A percentile compares a stretch with the other conserved stretches of the same genome.
Conservation (phyloP, 805 yeast species). For the Naumovozyma baii region DNA sequence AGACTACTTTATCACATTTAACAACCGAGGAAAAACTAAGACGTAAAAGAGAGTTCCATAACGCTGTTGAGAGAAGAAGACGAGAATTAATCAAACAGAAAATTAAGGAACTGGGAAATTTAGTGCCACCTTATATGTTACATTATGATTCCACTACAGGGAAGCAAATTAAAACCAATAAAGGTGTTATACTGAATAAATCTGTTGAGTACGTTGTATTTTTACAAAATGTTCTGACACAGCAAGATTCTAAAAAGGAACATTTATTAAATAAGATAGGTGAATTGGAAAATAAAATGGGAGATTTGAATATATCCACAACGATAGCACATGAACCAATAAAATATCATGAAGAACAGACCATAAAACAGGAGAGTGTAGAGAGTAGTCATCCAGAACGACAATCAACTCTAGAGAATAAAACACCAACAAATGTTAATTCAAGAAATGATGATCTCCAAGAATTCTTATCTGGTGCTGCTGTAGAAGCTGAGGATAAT, state of each 20-base stretch:
- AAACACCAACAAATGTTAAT: not conserved
- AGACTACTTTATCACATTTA: slow-evolving; percentile 9
- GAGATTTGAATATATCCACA: not conserved
- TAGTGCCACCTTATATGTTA: slow-evolving; percentile 70
- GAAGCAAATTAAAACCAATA: slow-evolving; percentile 72
- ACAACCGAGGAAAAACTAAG: slow-evolving; percentile 55
- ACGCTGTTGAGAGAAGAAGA: slow-evolving; percentile 87
- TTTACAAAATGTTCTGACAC: slow-evolving; percentile 48
- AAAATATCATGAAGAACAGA: slow-evolving; percentile 1
- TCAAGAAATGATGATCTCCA: slow-evolving; percentile 22
- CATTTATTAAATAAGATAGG: slow-evolving; percentile 34
- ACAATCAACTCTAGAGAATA: not conserved
- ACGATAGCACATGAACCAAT: not conserved
- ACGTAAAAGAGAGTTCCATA: slow-evolving; percentile 80
- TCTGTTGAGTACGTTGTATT: slow-evolving; percentile 73
- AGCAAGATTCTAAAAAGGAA: slow-evolving; percentile 42
- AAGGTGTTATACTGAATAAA: slow-evolving; percentile 64
- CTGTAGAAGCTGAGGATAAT: slow-evolving; percentile 28
- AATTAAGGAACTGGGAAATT: slow-evolving; percentile 69
- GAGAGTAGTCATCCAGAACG: not conserved
- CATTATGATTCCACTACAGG: slow-evolving; percentile 35
- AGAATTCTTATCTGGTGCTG: slow-evolving; percentile 25
- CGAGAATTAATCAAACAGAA: slow-evolving; percentile 85
- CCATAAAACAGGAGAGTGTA: not conserved
- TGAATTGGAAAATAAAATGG: slow-evolving; percentile 23